Percentiles rank a stretch among this genome's conserved stretches.
phyloP scores from a whole-genome alignment of 192 early-diverging fungal species.

The Backusella australiensis region DNA sequence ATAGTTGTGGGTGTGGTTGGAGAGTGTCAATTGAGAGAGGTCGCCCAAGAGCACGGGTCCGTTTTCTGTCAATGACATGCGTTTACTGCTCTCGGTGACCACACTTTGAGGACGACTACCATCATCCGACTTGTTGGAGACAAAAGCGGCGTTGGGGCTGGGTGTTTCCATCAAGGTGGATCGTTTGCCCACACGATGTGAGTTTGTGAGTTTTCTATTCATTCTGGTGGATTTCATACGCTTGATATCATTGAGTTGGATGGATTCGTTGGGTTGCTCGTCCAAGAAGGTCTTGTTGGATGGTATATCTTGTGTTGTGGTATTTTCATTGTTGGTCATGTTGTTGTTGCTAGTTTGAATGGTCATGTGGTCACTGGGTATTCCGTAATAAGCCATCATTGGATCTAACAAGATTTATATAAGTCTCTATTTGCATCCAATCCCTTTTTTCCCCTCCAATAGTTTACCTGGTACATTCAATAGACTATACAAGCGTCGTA shows the following conservation, averaged over 20 bases:
- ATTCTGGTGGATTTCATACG: slow-evolving; percentile 56
- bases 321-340: background rate
- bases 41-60: background rate
- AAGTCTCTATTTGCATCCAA: background rate
- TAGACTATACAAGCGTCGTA: slow-evolving; percentile 77
- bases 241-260: slow-evolving; percentile 54
- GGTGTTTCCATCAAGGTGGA: slow-evolving; percentile 52
- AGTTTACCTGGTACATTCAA: slow-evolving; percentile 46
- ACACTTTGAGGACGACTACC: background rate
- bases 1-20: background rate
- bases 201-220: slow-evolving; percentile 25
- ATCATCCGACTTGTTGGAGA: slow-evolving; percentile 10
- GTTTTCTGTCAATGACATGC: background rate
- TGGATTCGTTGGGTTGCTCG: slow-evolving; percentile 13
- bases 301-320: background rate
- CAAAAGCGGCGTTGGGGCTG: slow-evolving; percentile 28
- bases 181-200: slow-evolving; percentile 45
- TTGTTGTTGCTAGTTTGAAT: background rate
- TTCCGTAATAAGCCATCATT: slow-evolving; percentile 12
- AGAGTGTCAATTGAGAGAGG: background rate
- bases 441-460: background rate
- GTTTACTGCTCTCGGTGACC: background rate
- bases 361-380: background rate
- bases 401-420: background rate
- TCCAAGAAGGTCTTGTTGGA: slow-evolving; percentile 7